A percentile compares a stretch with the other conserved stretches of the same genome.
phyloP scores from a whole-genome alignment of 2,329 filamentous ascomycete genomes.

The Verticillium nubilum region DNA sequence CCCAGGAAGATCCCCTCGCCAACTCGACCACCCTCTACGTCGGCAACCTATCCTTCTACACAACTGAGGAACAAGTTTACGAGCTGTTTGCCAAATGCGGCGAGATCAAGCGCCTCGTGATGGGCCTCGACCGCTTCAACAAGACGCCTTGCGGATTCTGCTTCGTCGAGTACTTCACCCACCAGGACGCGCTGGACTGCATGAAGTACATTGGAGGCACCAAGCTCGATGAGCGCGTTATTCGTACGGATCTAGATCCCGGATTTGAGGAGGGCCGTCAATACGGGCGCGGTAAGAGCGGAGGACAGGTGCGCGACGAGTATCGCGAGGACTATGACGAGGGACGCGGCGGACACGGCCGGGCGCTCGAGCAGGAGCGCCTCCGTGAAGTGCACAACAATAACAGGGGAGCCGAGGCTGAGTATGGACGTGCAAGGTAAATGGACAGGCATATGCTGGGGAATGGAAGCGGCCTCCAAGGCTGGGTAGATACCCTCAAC shows the following conservation, averaged over 20 bases:
- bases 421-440: background rate
- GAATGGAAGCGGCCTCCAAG: background rate
- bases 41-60: conserved; percentile 97
- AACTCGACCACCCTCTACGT: conserved; percentile 95
- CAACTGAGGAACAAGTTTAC: conserved; percentile 97
- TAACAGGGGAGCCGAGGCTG: background rate
- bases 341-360: conserved; percentile 82
- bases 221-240: conserved; percentile 95
- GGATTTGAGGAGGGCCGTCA: conserved; percentile 95
- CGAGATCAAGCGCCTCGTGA: conserved; percentile 95
- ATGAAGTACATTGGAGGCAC: conserved; percentile 98
- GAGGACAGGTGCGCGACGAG: conserved; percentile 94
- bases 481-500: background rate
- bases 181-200: conserved; percentile 94
- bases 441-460: background rate
- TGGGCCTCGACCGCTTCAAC: conserved; percentile 94
- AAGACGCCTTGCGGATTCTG: conserved; percentile 99
- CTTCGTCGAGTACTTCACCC: conserved; percentile 98
- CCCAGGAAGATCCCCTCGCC: conserved; percentile 63
- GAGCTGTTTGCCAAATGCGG: conserved; percentile 95
- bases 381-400: background rate
- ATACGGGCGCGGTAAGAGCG: conserved; percentile 92
- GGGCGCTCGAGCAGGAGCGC: conserved; percentile 59
- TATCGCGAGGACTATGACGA: conserved; percentile 97
- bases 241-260: conserved; percentile 90